A percentile compares a stretch with the other conserved stretches of the same genome.
Conservation (phyloP, 176 grass and related monocot species). For the Hyparrhenia diplandra region DNA sequence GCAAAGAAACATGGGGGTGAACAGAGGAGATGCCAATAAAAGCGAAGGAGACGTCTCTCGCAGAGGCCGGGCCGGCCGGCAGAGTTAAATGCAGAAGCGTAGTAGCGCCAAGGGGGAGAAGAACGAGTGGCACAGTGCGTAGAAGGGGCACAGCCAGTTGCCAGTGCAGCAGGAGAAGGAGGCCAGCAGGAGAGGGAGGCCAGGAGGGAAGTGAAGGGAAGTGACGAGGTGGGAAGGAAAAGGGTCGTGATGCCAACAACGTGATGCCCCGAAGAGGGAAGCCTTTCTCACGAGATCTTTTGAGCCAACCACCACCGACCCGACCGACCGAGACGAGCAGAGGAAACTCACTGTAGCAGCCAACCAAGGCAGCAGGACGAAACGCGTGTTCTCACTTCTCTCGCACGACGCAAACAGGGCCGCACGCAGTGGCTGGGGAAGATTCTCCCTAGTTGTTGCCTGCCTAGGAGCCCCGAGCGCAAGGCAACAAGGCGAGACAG, state of each 20-base stretch:
- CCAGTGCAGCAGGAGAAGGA: neutral
- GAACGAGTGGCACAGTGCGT: neutral
- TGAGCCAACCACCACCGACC: too few relatives aligned
- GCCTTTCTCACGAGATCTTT: slow-evolving; percentile 11
- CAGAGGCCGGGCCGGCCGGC: neutral
- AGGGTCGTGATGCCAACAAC: neutral
- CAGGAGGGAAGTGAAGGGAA: neutral
- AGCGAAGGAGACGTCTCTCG: neutral
- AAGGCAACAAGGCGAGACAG: slow-evolving; percentile 18
- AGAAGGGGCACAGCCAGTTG: neutral
- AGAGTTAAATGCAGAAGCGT: slow-evolving; percentile 2
- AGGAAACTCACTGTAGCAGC: neutral
- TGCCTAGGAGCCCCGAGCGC: slow-evolving; percentile 8
- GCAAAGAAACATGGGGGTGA: slow-evolving; percentile 14
- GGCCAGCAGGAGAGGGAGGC: too few relatives aligned
- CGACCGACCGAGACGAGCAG: neutral
- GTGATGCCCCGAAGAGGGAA: slow-evolving; percentile 29
- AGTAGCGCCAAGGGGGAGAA: slow-evolving; percentile 25
- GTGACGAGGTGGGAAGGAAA: neutral
- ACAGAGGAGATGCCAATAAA: neutral
- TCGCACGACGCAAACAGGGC: neutral
- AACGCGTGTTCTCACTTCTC: slow-evolving; percentile 1
- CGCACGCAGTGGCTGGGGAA: neutral
- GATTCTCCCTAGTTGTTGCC: slow-evolving; percentile 34
- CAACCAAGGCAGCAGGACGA: neutral